Percentiles rank a stretch among this genome's conserved stretches.
Conservation (phyloP, 305 asterid genomes). For the Petunia hybrid region DNA sequence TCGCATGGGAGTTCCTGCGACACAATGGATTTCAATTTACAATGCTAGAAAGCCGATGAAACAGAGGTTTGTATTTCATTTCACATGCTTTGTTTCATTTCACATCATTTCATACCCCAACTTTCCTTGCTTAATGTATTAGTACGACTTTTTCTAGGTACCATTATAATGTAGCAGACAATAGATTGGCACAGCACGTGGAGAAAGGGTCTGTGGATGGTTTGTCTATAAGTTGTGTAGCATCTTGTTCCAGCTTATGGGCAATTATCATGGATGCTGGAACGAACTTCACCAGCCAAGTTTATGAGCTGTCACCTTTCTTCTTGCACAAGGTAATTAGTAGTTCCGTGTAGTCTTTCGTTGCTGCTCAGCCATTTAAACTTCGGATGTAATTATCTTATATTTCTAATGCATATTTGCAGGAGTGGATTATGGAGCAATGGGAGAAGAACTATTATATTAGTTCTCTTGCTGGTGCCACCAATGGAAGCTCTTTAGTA, state of each 20-base stretch:
- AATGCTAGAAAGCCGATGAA: conserved; percentile 57
- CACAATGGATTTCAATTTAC: conserved; percentile 56
- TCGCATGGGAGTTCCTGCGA: conserved; percentile 51
- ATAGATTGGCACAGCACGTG: conserved; percentile 52
- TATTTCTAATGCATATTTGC: conserved; percentile 15
- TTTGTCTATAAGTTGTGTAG: conserved; percentile 51
- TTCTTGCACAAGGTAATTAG: conserved; percentile 52
- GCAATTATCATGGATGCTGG: conserved; percentile 60
- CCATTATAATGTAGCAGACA: conserved; percentile 54
- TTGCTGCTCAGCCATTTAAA: not conserved
- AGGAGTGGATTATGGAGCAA: conserved; percentile 64
- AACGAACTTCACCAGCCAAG: conserved; percentile 47
- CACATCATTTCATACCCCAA: not conserved
- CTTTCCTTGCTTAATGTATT: not conserved
- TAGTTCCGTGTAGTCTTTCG: not conserved
- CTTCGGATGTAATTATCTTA: not conserved
- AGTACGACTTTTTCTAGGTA: conserved; percentile 36
- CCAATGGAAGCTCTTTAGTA: conserved; percentile 49
- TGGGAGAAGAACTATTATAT: conserved; percentile 58
- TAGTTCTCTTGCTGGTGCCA: conserved; percentile 54
- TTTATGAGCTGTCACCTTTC: conserved; percentile 48
- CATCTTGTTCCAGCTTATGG: conserved; percentile 56
- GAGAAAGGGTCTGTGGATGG: conserved; percentile 53
- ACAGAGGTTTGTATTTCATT: conserved; percentile 42
- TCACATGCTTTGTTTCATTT: not conserved